Percentiles rank a stretch among this genome's conserved stretches.
Evolutionary conservation across 164 flowering plant species (phyloP).

Genomic region (Vitis rotundifolia): DNA sequence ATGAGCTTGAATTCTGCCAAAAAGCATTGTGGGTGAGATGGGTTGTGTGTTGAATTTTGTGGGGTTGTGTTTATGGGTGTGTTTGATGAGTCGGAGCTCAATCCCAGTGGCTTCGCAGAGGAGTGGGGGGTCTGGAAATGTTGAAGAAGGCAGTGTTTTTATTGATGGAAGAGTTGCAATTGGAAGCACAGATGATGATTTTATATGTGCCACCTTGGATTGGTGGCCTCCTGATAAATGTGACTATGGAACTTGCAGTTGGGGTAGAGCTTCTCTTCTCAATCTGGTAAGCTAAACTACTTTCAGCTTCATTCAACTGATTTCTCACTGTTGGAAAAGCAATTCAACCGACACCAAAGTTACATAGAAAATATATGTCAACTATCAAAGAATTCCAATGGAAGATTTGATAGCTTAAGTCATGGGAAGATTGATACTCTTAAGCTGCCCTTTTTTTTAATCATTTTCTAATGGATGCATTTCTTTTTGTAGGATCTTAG

Average conservation of each 20-base stretch:
- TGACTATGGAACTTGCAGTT: constrained; percentile 37
- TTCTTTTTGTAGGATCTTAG: constrained; percentile 22
- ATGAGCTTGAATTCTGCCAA: no score
- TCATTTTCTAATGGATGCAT: not conserved
- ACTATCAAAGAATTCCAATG: no score
- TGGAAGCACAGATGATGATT: constrained; percentile 31
- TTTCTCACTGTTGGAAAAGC: no score
- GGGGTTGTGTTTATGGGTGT: constrained; percentile 4
- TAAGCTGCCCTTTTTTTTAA: constrained; percentile 9
- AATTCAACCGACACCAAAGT: no score
- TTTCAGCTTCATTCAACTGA: not conserved
- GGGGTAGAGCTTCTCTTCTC: constrained; percentile 34
- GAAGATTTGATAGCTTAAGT: no score
- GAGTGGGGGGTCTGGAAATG: not conserved
- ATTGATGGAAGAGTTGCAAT: constrained; percentile 16
- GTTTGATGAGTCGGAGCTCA: constrained; percentile 7
- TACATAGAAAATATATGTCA: no score
- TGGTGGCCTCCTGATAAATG: constrained; percentile 54
- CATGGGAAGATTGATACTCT: not conserved
- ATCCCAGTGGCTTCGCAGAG: not conserved
- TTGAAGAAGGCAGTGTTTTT: constrained; percentile 12
- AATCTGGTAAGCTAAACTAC: constrained; percentile 21
- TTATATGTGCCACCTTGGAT: constrained; percentile 46
- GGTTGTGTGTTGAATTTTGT: constrained; percentile 3
- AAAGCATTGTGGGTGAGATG: constrained; percentile 7